phyloP scores from a whole-genome alignment of 305 asterid species.

The Solanum chacoense region DNA sequence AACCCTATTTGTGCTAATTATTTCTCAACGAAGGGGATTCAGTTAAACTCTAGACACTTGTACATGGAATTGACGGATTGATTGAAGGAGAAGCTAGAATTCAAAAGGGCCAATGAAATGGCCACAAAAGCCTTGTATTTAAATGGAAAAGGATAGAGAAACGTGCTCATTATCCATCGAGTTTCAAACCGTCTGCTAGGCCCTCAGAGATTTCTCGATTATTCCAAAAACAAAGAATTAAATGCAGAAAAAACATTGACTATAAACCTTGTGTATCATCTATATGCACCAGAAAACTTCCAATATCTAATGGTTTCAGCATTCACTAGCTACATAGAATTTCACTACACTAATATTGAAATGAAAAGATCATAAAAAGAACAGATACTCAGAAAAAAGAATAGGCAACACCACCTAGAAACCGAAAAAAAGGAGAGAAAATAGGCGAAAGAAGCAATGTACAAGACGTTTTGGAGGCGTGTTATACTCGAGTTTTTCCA shows the following conservation, averaged over 20 bases:
- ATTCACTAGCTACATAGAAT: neutral
- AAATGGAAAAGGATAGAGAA: neutral
- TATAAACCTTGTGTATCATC: neutral
- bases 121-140: neutral
- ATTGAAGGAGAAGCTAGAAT: neutral
- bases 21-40: neutral
- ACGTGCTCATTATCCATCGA: neutral
- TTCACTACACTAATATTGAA: neutral
- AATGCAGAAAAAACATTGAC: neutral
- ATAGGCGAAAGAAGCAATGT: constrained; percentile 15
- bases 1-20: neutral
- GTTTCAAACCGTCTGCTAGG: neutral
- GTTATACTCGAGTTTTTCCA: constrained; percentile 17
- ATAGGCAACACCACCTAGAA: neutral
- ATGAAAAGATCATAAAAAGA: neutral
- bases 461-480: constrained; percentile 17
- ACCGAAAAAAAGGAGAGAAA: neutral
- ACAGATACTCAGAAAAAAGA: neutral
- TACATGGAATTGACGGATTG: neutral
- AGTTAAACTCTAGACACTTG: neutral
- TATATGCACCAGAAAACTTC: neutral
- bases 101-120: neutral
- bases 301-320: constrained; percentile 1
- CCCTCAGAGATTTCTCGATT: neutral
- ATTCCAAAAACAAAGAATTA: neutral